These are phyloP conservation scores for Metschnikowia santaceciliae DNA, from an alignment of 805 yeast genomes.

Conservation along the genomic window DNA sequence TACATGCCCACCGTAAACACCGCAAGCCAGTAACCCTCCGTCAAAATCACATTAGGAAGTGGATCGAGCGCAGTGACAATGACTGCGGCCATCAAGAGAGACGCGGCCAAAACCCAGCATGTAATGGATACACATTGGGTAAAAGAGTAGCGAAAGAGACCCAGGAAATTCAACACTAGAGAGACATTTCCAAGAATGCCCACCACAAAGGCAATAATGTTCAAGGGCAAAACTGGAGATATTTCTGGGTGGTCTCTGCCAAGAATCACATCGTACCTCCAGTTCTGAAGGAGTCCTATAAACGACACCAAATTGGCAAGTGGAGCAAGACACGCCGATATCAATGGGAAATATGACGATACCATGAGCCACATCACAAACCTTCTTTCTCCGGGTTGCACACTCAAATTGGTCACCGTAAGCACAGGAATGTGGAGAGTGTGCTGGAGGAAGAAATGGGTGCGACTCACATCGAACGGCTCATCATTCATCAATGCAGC, in stretches of 20 bases:
- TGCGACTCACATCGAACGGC: conserved; percentile 6
- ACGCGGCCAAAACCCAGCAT: conserved; percentile 62
- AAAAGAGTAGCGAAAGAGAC: conserved; percentile 50
- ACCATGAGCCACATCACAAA: conserved; percentile 58
- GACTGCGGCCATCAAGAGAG: conserved; percentile 49
- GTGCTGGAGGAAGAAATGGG: conserved; percentile 23
- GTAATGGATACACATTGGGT: conserved; percentile 60
- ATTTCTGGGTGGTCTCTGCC: conserved; percentile 24
- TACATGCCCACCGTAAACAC: conserved; percentile 62
- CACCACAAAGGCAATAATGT: conserved; percentile 56
- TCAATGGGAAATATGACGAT: conserved; percentile 67
- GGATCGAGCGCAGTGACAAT: conserved; percentile 27
- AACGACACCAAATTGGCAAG: conserved; percentile 70
- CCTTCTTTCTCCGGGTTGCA: conserved; percentile 35
- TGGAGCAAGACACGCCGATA: conserved; percentile 78
- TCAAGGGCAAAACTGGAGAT: conserved; percentile 44
- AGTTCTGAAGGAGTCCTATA: conserved; percentile 64
- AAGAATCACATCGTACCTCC: conserved; percentile 45
- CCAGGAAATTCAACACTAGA: conserved; percentile 66
- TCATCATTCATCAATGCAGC: not conserved
- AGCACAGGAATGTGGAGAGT: conserved; percentile 31
- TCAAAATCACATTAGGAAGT: conserved; percentile 8
- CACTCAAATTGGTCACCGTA: conserved; percentile 26
- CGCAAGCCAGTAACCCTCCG: conserved; percentile 81
- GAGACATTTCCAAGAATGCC: conserved; percentile 69